These are phyloP conservation scores for Torulaspora microellipsoides DNA, from an alignment of 805 yeast species.

Conservation along the genomic window DNA sequence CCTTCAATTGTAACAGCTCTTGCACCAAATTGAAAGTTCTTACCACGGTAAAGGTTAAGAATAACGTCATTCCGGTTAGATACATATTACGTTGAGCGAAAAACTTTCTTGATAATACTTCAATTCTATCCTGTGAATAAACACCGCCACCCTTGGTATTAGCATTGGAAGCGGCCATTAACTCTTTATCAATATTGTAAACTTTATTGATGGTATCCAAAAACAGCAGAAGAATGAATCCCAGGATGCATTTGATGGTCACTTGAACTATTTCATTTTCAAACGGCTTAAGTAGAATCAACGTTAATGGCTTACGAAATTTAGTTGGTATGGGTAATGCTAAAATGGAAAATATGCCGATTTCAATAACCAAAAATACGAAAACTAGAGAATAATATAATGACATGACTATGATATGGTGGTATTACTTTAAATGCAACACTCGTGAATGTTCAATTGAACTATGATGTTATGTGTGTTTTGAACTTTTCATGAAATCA, in stretches of 20 bases:
- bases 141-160: slow-evolving; percentile 30
- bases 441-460: not conserved
- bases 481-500: too few relatives aligned
- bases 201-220: slow-evolving; percentile 86
- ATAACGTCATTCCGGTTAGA: slow-evolving; percentile 90
- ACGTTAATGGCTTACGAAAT: slow-evolving; percentile 63
- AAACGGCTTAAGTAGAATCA: slow-evolving; percentile 62
- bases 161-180: slow-evolving; percentile 34
- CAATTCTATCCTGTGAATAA: slow-evolving; percentile 58
- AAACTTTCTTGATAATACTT: slow-evolving; percentile 84
- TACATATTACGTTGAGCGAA: slow-evolving; percentile 96
- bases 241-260: slow-evolving; percentile 74
- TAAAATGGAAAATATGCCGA: slow-evolving; percentile 70
- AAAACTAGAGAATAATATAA: slow-evolving; percentile 48
- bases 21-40: slow-evolving; percentile 79
- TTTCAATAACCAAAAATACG: slow-evolving; percentile 69
- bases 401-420: slow-evolving; percentile 22
- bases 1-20: slow-evolving; percentile 63
- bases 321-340: slow-evolving; percentile 82
- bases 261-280: slow-evolving; percentile 66
- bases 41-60: slow-evolving; percentile 76
- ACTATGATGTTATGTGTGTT: not conserved
- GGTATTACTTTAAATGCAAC: not conserved
- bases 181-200: slow-evolving; percentile 59
- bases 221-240: slow-evolving; percentile 78